Evolutionary conservation across 345 rosid genomes (phyloP).

Genomic region (Moricandia moricandioides): DNA sequence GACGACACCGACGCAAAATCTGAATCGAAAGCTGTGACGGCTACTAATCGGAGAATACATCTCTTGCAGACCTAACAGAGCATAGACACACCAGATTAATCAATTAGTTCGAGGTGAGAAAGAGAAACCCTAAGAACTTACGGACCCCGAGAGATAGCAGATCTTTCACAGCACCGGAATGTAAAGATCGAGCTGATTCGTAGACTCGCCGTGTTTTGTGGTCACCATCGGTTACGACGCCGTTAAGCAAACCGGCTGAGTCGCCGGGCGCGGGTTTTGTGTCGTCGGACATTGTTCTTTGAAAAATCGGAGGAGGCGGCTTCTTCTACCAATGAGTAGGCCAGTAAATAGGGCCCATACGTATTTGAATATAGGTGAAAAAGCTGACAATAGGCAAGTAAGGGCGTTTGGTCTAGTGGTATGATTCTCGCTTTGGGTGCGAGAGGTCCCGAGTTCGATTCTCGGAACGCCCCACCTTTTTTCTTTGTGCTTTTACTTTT

Average conservation of each 20-base stretch:
- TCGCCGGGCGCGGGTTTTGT: constrained; percentile 2
- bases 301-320: constrained; percentile 8
- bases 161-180: constrained; percentile 56
- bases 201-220: constrained; percentile 38
- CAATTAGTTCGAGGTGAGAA: background rate
- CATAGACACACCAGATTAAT: background rate
- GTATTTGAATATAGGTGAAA: too few relatives aligned
- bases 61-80: constrained; percentile 63
- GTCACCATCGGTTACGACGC: background rate
- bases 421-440: constrained; percentile 89
- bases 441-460: constrained; percentile 84
- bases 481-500: background rate
- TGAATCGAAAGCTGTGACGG: constrained; percentile 39
- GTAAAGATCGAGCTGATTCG: constrained; percentile 54
- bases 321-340: background rate
- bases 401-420: constrained; percentile 88
- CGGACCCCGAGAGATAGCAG: constrained; percentile 57
- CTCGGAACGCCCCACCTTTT: constrained; percentile 58
- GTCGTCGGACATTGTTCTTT: constrained; percentile 43
- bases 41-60: constrained; percentile 69
- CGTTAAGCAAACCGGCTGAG: constrained; percentile 5
- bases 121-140: constrained; percentile 3
- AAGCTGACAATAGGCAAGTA: too few relatives aligned
- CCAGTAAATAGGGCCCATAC: too few relatives aligned
- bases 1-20: constrained; percentile 32